These are phyloP conservation scores for Garcia nutans DNA, from an alignment of 345 rosid species.

Conservation along the genomic window DNA sequence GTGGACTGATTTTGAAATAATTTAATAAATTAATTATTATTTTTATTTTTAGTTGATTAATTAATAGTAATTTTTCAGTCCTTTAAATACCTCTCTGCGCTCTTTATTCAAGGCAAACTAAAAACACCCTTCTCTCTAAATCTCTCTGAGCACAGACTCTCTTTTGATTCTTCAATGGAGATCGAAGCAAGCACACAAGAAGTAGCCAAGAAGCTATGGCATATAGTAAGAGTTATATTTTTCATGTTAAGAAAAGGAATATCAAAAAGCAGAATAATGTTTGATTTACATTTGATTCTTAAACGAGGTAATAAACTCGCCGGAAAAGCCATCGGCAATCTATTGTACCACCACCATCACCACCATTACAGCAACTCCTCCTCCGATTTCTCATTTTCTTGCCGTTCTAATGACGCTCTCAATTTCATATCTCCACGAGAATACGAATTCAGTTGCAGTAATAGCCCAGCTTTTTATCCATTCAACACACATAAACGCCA, in stretches of 20 bases:
- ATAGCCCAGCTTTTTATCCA: conserved; percentile 53
- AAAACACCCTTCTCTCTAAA: not conserved
- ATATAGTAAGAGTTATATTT: conserved; percentile 43
- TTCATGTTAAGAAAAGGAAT: conserved; percentile 55
- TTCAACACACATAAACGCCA: conserved; percentile 37
- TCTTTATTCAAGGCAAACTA: not conserved
- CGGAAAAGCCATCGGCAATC: conserved; percentile 55
- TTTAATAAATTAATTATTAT: not conserved
- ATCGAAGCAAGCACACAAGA: conserved; percentile 43
- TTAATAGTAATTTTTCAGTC: conserved; percentile 31
- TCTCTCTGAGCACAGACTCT: not conserved
- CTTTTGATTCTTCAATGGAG: conserved; percentile 27
- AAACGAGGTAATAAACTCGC: conserved; percentile 54
- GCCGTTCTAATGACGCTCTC: conserved; percentile 62
- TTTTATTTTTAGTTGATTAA: not conserved
- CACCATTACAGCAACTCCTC: conserved; percentile 35
- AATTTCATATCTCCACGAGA: conserved; percentile 66
- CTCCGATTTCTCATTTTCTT: conserved; percentile 27
- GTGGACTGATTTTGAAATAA: not conserved
- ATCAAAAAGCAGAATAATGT: conserved; percentile 51
- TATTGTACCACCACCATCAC: conserved; percentile 11
- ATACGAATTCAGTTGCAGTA: conserved; percentile 97
- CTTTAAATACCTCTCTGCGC: conserved; percentile 45
- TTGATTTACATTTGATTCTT: conserved; percentile 54
- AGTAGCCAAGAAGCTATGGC: conserved; percentile 57